Evolutionary conservation across 768 basidiomycete genomes (phyloP).

Genomic region (Kwoniella dendrophila): DNA sequence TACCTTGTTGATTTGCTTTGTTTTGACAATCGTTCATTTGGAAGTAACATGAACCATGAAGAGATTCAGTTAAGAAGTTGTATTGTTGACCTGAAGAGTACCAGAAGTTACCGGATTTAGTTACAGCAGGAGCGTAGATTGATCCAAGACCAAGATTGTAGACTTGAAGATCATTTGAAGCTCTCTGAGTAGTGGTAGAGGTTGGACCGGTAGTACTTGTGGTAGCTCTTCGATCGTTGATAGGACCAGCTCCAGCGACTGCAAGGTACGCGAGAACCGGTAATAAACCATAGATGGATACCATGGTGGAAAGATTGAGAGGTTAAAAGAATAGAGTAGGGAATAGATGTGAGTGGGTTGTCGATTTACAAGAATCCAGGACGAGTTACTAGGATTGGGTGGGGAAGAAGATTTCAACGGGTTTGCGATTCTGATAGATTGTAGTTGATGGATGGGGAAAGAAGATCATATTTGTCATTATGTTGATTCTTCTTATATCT

Average conservation of each 20-base stretch:
- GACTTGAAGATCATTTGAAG: constrained; percentile 12
- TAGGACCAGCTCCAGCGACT: constrained; percentile 11
- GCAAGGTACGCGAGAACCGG: constrained; percentile 7
- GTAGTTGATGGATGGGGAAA: background rate
- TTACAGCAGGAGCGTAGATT: constrained; percentile 18
- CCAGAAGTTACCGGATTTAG: constrained; percentile 20
- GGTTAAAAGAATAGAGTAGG: constrained; percentile 6
- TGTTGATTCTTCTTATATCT: too few relatives aligned
- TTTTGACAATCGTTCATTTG: constrained; percentile 21
- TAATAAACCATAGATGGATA: background rate
- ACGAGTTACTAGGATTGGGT: constrained; percentile 1
- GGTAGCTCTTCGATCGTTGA: constrained; percentile 7
- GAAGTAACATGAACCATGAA: constrained; percentile 16
- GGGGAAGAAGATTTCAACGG: background rate
- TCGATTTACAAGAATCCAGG: constrained; percentile 7
- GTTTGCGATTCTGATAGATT: background rate
- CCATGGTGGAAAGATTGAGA: constrained; percentile 2
- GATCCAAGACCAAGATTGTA: constrained; percentile 19
- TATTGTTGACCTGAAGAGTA: constrained; percentile 15
- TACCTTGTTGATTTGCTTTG: constrained; percentile 17
- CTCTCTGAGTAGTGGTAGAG: constrained; percentile 1
- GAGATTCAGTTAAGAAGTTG: constrained; percentile 17
- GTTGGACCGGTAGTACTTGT: background rate
- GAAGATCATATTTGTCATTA: background rate
- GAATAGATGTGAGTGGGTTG: constrained; percentile 4